Base-by-base conservation (phyloP, 768 basidiomycete genomes). In the Hemileccinum impolitum region DNA sequence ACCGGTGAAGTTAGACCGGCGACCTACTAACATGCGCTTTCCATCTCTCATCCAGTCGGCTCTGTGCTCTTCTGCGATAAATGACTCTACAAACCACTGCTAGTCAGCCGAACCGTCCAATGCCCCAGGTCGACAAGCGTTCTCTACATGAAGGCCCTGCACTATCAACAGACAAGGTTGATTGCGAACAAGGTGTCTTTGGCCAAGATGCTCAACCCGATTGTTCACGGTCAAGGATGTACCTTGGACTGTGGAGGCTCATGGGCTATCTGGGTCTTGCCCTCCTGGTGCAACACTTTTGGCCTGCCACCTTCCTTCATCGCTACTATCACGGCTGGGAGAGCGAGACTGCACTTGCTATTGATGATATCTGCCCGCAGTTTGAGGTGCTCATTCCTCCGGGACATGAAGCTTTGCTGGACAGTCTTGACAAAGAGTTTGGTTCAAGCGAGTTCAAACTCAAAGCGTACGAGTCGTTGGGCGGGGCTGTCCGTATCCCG, bases 401-500 rank as follows among this genome's bases (percentile, higher is more conserved):
- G 2, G 21, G 36, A 36, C 47, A 70, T n/a, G 43, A 50, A 12
- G 5, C 30, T 7, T 49, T 71, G 19, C 41, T 63, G 17, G 44
- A 39, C 7, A 50, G 53, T 14, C 57, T 71, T 10, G 66, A 63
- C 37, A 15, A 56, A 6, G 39, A 57, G 19, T 65, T 65, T 21
- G 48, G 35, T 25, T 55, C 60, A 1, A 53, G 32, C 0, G 55
- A 56, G 14, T 72, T 70, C 52, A 63, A 61, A 51, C 43, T 55
- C 8, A 61, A 62, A 39, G 66, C 59, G 13, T 66, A 63, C 39
- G 63, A 66, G 38, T 70, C 58, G 37, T 55, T 73, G 28, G 60
- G 69, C 12, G 73, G 65, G 3, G 71, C 69, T 3, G 63, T 74
- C 6, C 56, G 63, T 28, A 65, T 74, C 15, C 66, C 66, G 62